phyloP scores from a whole-genome alignment of 169 alveolate species.

The Cystoisospora suis region DNA sequence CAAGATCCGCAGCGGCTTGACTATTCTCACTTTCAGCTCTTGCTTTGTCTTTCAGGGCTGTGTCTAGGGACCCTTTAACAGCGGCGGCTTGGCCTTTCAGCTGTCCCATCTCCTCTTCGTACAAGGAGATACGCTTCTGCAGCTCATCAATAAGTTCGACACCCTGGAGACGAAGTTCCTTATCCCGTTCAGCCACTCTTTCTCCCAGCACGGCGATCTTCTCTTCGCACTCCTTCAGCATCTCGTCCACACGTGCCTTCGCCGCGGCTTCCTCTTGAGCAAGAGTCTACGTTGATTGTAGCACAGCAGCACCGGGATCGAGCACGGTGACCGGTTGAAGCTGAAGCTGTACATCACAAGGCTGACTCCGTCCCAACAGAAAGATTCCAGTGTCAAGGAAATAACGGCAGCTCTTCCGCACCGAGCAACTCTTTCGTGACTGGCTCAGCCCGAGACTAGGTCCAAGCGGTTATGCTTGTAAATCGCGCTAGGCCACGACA shows the following conservation, averaged over 20 bases:
- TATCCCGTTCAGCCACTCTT: slow-evolving; percentile 20
- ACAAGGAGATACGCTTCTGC: background rate
- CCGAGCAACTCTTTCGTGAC: too few relatives aligned
- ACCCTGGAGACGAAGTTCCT: background rate
- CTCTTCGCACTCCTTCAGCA: slow-evolving; percentile 17
- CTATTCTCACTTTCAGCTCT: background rate
- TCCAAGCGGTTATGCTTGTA: too few relatives aligned
- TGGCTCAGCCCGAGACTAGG: too few relatives aligned
- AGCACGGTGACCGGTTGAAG: too few relatives aligned
- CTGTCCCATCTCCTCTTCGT: slow-evolving; percentile 7
- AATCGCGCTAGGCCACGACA: too few relatives aligned
- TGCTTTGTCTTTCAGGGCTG: background rate
- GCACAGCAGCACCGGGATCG: too few relatives aligned
- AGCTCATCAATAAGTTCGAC: background rate
- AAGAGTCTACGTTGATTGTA: too few relatives aligned
- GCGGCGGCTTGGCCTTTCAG: background rate
- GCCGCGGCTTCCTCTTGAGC: background rate
- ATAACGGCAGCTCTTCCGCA: too few relatives aligned
- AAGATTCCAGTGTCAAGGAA: too few relatives aligned
- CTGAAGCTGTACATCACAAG: too few relatives aligned
- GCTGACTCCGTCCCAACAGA: too few relatives aligned
- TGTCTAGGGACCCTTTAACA: background rate
- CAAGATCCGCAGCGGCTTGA: too few relatives aligned
- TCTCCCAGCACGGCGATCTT: background rate
- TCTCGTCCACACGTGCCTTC: background rate